Evolutionary conservation across 202 grass and related monocot species (phyloP).

Genomic region (Carex arenaria): DNA sequence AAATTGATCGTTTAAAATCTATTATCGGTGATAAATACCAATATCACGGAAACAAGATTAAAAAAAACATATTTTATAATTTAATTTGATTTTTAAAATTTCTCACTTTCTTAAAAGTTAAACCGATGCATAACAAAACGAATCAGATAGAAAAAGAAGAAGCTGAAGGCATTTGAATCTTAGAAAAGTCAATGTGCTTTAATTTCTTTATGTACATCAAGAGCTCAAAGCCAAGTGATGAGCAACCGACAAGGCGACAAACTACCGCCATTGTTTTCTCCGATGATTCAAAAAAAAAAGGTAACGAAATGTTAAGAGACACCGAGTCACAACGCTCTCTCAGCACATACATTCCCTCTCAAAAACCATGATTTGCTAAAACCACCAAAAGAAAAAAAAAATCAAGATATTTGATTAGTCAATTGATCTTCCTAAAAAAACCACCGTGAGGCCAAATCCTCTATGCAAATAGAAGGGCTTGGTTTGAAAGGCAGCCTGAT

Average conservation of each 20-base stretch:
- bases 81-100: background rate
- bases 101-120: background rate
- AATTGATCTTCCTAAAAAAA: constrained; percentile 4
- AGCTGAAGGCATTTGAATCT: background rate
- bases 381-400: constrained; percentile 16
- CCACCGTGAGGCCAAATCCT: background rate
- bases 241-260: background rate
- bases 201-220: constrained; percentile 18
- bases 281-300: background rate
- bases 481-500: constrained; percentile 27
- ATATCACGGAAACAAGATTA: no score
- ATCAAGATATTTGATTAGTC: constrained; percentile 21
- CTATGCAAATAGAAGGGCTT: constrained; percentile 57
- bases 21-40: no score
- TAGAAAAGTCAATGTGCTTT: background rate
- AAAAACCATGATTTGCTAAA: constrained; percentile 11
- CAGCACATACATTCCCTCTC: background rate
- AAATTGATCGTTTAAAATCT: no score
- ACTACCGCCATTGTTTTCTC: background rate
- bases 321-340: background rate
- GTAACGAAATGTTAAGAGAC: background rate
- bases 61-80: background rate
- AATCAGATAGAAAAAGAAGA: background rate
- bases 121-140: background rate
- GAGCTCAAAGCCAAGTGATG: background rate